Base-by-base conservation (phyloP, 805 yeast genomes). In the Metschnikowia cubensis region DNA sequence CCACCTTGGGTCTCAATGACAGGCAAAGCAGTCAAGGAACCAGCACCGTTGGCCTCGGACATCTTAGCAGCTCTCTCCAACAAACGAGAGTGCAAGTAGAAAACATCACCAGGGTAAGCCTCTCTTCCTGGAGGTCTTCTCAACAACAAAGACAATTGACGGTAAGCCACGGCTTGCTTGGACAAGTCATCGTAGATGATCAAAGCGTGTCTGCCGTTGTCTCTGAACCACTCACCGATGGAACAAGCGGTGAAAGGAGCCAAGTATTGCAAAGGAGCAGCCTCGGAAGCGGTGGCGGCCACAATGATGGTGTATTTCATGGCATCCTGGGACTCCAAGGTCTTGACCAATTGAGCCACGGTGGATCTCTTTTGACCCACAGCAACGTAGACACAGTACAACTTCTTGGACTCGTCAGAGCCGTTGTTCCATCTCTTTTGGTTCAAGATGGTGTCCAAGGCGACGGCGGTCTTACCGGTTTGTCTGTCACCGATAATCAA, bases 161-260 rank as follows among this genome's bases (percentile, higher is more conserved):
- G 95, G 89, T 92, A 92, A 64, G 98, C 98, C 74, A 92, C 98
- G 62, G 98, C 98, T 82, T 92, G 98, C 83, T 92, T 92, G 71
- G 98, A 92, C 80, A 92, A 85, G 79, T 92, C 98, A 76, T 92
- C 98, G 80, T 81, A 92, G 85, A 89, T 80, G 76, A 92, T 94
- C 80, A 92, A 81, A 66, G 98, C 95, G 79, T 94, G 98, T 76
- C 78, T 88, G 74, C 96, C 97, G 78, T 92, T 94, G 84, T 94
- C 99, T 85, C 99, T 89, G 95, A 94, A 94, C 99, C 99, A 94
- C 83, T 94, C 99, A 82, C 98, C 97, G 74, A 94, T 91, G 70
- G 99, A 96, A 75, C 96, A 87, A 64, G 91, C 99, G 66, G 99
- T 89, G 96, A 94, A 94, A 75, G 99, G 99, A 82, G 99, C 98